Base-by-base conservation (phyloP, 2,329 filamentous ascomycete species). In the Clonostachys rosea region DNA sequence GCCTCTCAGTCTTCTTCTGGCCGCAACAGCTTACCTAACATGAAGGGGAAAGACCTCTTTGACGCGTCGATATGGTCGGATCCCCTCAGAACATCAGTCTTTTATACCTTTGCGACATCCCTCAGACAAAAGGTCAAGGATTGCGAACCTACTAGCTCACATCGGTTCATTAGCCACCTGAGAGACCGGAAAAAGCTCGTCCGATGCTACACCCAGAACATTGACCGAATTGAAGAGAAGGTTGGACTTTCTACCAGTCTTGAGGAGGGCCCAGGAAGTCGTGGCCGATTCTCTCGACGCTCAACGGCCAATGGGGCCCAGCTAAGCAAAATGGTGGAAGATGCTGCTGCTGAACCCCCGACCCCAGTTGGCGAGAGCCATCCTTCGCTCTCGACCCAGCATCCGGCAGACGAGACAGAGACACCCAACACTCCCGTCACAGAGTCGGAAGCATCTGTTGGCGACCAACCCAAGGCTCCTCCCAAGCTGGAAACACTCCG, bases 141-240 rank as follows among this genome's bases (percentile, higher is more conserved):
- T n/a, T 81, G 86, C 10, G 66, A 76, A 45, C 84, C 84, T 0
- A 87, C 84, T 2, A 70, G 71, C 16, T 85, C 82, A 2, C 85
- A 89, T 63, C 78, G 77, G 47, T 88, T 89, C 59, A 84, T 89
- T 54, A 76, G 79, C 40, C 78, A 82, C 34, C 70, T 89, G 6
- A 75, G 83, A 41, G 83, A 88, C 57, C 75, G 79, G 5, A 82
- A 84, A 5, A 84, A 86, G 52, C 70, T 89, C 6, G 82, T 87
- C 34, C 72, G 85, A 37, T 87, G 84, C 56, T 89, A 89, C 56
- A 89, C 85, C 0, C 85, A 89, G 54, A 89, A 89, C 52, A 89
- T 89, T 53, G 85, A 89, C 54, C 81, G 83, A 51, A 79, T 89
- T 7, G 86, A 89, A 59, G 81, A 84, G 56, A 82, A 85, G 48